These are phyloP conservation scores for Gryganskiella cystojenkinii DNA, from an alignment of 192 early-diverging fungal genomes.

Conservation along the genomic window DNA sequence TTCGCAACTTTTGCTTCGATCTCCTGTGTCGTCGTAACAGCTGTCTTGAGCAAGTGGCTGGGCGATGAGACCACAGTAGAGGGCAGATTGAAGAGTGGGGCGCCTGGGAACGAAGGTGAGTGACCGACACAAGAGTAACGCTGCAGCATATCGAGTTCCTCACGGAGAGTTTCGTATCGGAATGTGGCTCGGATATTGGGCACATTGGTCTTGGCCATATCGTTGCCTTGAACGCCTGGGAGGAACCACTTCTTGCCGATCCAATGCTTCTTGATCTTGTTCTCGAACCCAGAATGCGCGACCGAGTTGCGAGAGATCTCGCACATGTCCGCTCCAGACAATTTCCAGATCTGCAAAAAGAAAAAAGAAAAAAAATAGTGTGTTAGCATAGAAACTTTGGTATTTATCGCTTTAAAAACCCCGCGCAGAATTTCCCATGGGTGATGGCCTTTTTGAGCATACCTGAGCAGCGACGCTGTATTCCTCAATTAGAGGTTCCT, in stretches of 20 bases:
- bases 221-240: slow-evolving; percentile 83
- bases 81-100: background rate
- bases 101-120: background rate
- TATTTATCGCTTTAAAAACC: background rate
- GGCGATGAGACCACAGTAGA: no score
- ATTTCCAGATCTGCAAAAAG: slow-evolving; percentile 84
- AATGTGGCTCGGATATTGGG: slow-evolving; percentile 87
- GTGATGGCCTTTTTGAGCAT: no score
- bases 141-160: slow-evolving; percentile 71
- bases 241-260: slow-evolving; percentile 80
- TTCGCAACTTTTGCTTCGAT: background rate
- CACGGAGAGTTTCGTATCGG: slow-evolving; percentile 85
- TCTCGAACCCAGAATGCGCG: slow-evolving; percentile 91
- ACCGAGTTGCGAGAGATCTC: slow-evolving; percentile 93
- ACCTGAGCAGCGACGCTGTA: slow-evolving; percentile 94
- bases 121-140: slow-evolving; percentile 41
- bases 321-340: slow-evolving; percentile 93
- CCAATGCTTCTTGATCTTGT: slow-evolving; percentile 90
- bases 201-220: slow-evolving; percentile 93
- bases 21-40: no score
- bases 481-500: slow-evolving; percentile 97
- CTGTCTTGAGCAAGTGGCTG: no score
- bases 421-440: no score
- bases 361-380: background rate
- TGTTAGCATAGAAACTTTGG: background rate